Evolutionary conservation across 495 filamentous ascomycete species (phyloP).

Genomic region (Penicillium salamii): DNA sequence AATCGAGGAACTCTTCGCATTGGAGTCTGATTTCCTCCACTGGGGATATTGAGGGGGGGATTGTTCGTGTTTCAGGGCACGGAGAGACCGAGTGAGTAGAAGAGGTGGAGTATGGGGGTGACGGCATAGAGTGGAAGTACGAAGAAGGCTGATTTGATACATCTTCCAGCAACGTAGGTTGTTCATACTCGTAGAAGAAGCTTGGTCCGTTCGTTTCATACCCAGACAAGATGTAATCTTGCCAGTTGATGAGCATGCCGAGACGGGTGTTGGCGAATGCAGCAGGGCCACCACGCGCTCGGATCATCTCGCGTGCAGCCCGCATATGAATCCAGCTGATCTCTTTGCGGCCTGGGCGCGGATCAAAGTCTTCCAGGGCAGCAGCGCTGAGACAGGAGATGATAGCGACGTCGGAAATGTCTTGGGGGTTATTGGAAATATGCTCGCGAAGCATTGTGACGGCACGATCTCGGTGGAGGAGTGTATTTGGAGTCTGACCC

Average conservation of each 20-base stretch:
- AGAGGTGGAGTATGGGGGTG: constrained; percentile 23
- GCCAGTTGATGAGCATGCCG: constrained; percentile 44
- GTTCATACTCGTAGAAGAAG: constrained; percentile 31
- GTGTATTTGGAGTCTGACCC: constrained; percentile 23
- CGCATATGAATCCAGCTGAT: constrained; percentile 41
- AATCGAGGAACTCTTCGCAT: constrained; percentile 37
- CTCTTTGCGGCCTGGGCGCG: constrained; percentile 35
- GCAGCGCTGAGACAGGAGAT: constrained; percentile 39
- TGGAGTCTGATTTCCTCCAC: constrained; percentile 33
- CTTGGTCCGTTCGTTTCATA: constrained; percentile 34
- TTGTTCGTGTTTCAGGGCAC: not conserved
- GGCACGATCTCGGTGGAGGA: constrained; percentile 30
- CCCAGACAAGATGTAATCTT: constrained; percentile 41
- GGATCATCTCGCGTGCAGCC: constrained; percentile 38
- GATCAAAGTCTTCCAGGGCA: constrained; percentile 41
- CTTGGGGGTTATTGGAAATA: constrained; percentile 21
- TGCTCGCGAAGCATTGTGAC: constrained; percentile 35
- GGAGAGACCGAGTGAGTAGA: constrained; percentile 12
- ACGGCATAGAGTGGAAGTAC: constrained; percentile 16
- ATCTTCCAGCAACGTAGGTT: not conserved
- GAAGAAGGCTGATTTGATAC: not conserved
- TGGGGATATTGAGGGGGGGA: constrained; percentile 2
- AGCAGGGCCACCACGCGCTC: constrained; percentile 33
- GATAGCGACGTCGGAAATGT: constrained; percentile 38
- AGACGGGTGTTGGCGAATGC: constrained; percentile 37